A percentile compares a stretch with the other conserved stretches of the same genome.
Evolutionary conservation across 805 yeast genomes (phyloP).

Genomic region (Debaryomyces hansenii): DNA sequence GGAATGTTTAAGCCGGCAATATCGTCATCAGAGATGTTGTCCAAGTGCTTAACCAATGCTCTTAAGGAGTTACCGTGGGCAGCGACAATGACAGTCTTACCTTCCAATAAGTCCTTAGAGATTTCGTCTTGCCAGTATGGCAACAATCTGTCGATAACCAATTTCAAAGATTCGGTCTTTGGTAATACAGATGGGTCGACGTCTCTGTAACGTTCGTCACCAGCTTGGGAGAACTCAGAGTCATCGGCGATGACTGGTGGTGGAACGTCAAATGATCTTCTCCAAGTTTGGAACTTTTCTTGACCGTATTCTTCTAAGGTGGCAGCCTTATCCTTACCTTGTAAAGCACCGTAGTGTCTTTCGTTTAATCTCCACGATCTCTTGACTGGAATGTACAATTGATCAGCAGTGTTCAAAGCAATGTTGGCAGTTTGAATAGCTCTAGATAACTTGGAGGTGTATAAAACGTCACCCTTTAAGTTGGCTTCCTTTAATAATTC

Average conservation of each 20-base stretch:
- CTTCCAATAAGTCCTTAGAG: constrained; percentile 76
- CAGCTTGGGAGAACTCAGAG: constrained; percentile 79
- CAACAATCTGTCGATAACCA: constrained; percentile 93
- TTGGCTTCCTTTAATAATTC: constrained; percentile 85
- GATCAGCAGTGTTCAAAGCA: constrained; percentile 86
- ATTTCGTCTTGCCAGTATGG: constrained; percentile 97
- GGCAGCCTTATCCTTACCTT: constrained; percentile 97
- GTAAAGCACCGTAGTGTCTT: constrained; percentile 98
- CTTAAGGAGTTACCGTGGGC: constrained; percentile 99
- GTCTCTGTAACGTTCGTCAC: constrained; percentile 81
- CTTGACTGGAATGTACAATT: constrained; percentile 85
- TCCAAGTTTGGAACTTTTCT: constrained; percentile 93
- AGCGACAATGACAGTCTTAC: constrained; percentile 89
- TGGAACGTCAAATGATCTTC: constrained; percentile 96
- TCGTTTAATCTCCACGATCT: constrained; percentile 98
- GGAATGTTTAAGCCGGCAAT: constrained; percentile 96
- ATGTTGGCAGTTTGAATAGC: constrained; percentile 97
- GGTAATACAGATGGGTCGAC: constrained; percentile 87
- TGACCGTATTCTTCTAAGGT: constrained; percentile 84
- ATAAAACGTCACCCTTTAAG: constrained; percentile 79
- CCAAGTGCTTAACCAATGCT: constrained; percentile 94
- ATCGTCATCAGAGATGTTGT: constrained; percentile 86
- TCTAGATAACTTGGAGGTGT: constrained; percentile 89
- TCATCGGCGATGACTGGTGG: constrained; percentile 84
- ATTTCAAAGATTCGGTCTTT: constrained; percentile 89